A percentile compares a stretch with the other conserved stretches of the same genome.
These are phyloP conservation scores for Miscanthus lutarioriparius DNA, from an alignment of 176 grass and related monocot species.

Conservation along the genomic window DNA sequence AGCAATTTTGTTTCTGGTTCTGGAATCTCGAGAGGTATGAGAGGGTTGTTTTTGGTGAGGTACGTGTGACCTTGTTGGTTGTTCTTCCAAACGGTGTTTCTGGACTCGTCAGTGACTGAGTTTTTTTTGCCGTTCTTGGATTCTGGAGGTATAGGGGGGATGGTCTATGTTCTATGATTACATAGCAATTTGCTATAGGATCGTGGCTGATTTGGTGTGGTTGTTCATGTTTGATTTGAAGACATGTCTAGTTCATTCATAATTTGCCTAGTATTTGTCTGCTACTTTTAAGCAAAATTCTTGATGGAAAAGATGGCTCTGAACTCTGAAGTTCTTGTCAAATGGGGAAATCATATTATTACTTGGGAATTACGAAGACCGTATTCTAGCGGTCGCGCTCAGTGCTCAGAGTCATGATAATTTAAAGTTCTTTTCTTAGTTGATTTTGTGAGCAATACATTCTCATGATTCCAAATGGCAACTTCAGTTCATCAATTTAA, in stretches of 20 bases:
- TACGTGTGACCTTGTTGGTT: not conserved
- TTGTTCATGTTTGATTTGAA: not conserved
- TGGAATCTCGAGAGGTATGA: not conserved
- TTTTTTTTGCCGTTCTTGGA: not conserved
- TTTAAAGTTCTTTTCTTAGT: not conserved
- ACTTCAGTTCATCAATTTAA: slow-evolving; percentile 9
- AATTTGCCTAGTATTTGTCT: not conserved
- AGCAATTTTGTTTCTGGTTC: not conserved
- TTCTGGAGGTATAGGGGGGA: not conserved
- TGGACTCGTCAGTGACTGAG: not conserved
- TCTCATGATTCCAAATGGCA: not conserved
- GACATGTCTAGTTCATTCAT: not conserved
- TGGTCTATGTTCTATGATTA: not conserved
- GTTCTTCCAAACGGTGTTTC: not conserved
- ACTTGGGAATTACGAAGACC: not conserved
- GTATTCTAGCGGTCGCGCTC: not conserved
- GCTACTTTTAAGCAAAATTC: not conserved
- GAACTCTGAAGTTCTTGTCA: not conserved
- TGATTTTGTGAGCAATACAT: not conserved
- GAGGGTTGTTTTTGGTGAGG: slow-evolving; percentile 10
- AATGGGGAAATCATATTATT: not conserved
- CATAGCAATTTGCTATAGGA: not conserved
- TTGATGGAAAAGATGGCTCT: not conserved
- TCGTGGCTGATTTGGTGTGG: not conserved
- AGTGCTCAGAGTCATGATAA: not conserved